A percentile compares a stretch with the other conserved stretches of the same genome.
Evolutionary conservation across 1,139 yeast genomes (phyloP).

Genomic region (Pichia sp.): DNA sequence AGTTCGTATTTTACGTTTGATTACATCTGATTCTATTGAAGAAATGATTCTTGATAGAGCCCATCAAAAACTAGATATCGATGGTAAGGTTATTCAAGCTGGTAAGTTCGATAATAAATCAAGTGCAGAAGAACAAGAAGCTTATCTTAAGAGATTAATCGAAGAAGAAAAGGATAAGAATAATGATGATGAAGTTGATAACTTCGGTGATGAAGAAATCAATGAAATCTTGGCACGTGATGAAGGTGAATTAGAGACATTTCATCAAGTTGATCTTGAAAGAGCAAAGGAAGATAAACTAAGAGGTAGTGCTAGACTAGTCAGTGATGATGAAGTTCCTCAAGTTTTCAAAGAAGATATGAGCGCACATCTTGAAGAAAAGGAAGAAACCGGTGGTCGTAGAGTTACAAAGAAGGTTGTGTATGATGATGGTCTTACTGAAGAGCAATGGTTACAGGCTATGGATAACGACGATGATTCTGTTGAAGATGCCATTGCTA

Average conservation of each 20-base stretch:
- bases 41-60: slow-evolving; percentile 82
- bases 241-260: slow-evolving; percentile 54
- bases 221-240: slow-evolving; percentile 71
- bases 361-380: slow-evolving; percentile 48
- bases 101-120: slow-evolving; percentile 85
- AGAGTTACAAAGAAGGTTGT: slow-evolving; percentile 61
- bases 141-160: slow-evolving; percentile 62
- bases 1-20: slow-evolving; percentile 74
- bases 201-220: slow-evolving; percentile 67
- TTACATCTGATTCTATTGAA: slow-evolving; percentile 81
- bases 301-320: slow-evolving; percentile 44
- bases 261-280: slow-evolving; percentile 57
- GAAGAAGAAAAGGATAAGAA: slow-evolving; percentile 70
- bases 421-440: slow-evolving; percentile 71
- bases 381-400: slow-evolving; percentile 50
- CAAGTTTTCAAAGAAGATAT: slow-evolving; percentile 67
- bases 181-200: slow-evolving; percentile 49
- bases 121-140: slow-evolving; percentile 81
- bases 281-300: slow-evolving; percentile 38
- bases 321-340: slow-evolving; percentile 64
- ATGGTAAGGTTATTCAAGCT: slow-evolving; percentile 86
- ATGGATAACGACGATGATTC: slow-evolving; percentile 61
- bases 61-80: slow-evolving; percentile 78
- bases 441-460: slow-evolving; percentile 78
- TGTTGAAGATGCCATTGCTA: slow-evolving; percentile 34